Base-by-base conservation (phyloP, 768 basidiomycete species). In the Macrolepiota dolichaula region DNA sequence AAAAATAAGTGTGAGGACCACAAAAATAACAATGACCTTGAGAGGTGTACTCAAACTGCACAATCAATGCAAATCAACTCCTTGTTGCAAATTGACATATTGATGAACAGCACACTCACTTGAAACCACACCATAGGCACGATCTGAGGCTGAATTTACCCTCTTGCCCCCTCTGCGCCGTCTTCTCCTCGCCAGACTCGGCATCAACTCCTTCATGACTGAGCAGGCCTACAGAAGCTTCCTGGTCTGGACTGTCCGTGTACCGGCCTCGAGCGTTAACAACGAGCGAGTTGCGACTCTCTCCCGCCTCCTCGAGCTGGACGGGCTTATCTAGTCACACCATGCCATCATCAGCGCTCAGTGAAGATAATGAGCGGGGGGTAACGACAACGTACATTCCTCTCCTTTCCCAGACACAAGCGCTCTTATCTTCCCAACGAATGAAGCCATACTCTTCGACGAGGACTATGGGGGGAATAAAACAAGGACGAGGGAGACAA, bases 1-100 rank as follows among this genome's bases (percentile, higher is more conserved):
- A 73, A 78, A 83, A 3, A 78, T 59, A 3, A 76, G 58, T 49
- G 79, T 74, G 15, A 80, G 63, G 19, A 71, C 69, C 3, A 75
- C 60, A n/a, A 84, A 80, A 50, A 85, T 78, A 22, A 77, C 83
- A 55, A 84, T 72, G 1, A 80, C 81, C 65, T 83, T 86, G 76
- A 79, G 85, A 68, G 85, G 79, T 12, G 84, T 69, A 35, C 72
- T 72, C 64, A 82, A 84, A 63, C 84, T 85, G 57, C n/a, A 49
- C 55, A 10, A 4, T 17, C 24, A 46, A 3, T 15, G 36, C 47
- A 27, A 47, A 36, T 51, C 19, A 55, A 35, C 51, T 50, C 27
- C 17, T 22, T 10, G 15, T 19, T 24, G 38, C 22, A n/a, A 24
- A 60, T 42, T 24, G 17, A 19, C 53, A 17, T 2, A 22, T 25